A percentile compares a stretch with the other conserved stretches of the same genome.
phyloP scores from a whole-genome alignment of 768 basidiomycete species.

The Tephrocybe sp. region DNA sequence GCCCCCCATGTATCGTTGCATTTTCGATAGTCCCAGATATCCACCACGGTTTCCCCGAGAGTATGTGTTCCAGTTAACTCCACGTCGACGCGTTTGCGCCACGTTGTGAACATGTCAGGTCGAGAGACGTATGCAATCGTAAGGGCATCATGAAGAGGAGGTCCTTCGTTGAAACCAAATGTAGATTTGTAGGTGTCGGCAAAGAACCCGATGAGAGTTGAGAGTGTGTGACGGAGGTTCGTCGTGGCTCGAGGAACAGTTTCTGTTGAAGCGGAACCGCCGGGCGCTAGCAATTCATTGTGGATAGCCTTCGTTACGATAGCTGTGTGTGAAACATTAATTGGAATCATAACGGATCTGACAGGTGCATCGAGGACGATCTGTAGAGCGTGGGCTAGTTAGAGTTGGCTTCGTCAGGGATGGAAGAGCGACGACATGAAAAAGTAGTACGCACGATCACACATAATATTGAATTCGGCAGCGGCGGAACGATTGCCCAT shows the following conservation, averaged over 20 bases:
- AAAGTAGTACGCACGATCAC: conserved; percentile 63
- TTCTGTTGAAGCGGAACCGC: conserved; percentile 15
- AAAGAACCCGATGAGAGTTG: conserved; percentile 73
- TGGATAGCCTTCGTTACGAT: conserved; percentile 64
- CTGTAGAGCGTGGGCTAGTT: conserved; percentile 73
- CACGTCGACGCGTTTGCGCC: conserved; percentile 78
- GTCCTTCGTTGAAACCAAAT: conserved; percentile 82
- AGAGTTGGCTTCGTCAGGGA: neutral
- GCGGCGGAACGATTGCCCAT: conserved; percentile 77
- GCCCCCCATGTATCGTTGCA: conserved; percentile 72
- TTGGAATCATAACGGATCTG: conserved; percentile 72
- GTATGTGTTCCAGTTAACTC: conserved; percentile 68
- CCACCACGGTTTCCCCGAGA: conserved; percentile 77
- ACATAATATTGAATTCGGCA: conserved; percentile 81
- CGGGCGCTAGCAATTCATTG: conserved; percentile 45
- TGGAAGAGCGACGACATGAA: neutral
- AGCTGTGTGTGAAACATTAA: conserved; percentile 87
- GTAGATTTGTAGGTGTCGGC: conserved; percentile 67
- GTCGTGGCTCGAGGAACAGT: conserved; percentile 32
- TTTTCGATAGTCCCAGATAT: conserved; percentile 61
- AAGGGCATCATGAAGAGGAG: conserved; percentile 84
- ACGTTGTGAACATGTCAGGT: conserved; percentile 63
- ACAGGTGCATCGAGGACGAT: conserved; percentile 75
- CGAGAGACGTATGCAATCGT: conserved; percentile 72
- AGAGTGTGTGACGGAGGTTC: conserved; percentile 68